Base-by-base conservation (phyloP, 768 basidiomycete genomes). In the Galerina marginata region DNA sequence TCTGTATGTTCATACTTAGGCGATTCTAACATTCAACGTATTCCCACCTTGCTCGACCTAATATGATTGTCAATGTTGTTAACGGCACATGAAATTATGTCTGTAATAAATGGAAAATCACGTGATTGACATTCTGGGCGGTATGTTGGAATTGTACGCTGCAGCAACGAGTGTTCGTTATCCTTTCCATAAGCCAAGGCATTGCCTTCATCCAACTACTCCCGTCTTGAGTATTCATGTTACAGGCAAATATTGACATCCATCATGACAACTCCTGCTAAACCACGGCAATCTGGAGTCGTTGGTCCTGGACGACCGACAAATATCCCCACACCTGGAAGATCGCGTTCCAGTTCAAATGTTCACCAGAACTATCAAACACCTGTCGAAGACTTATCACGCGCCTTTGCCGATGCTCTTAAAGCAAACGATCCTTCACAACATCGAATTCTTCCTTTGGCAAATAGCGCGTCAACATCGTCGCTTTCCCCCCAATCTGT, bases 371-470 rank as follows among this genome's bases (percentile, higher is more conserved):
- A 77, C 38, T 67, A 67, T 36, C 63, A 74, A 37, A 66, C 72
- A 29, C 60, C 70, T 54, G 84, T 33, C 88, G 85, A 89, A 49
- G 86, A 81, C 63, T 84, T 88, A 69, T 82, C 86, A 47, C 84
- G 84, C 66, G 88, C 91, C n/a, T 88, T 93, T 64, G 85, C 82
- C 44, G 91, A 92, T 64, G 92, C 92, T 29, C 85, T 93, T 71
- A 89, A 83, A 70, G 85, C 90, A 54, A 92, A 93, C 66, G 89
- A 93, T 70, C 92, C 92, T 40, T 84, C 89, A 15, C 83, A 84
- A 44, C 91, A 93, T 71, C 85, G 88, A 53, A 65, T 78, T 54
- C 74, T 74, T 48, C 66, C 80, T 42, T 61, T 79, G 73, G 64
- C 79, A 73, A 64, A 47, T 69, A 54, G 73, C 50, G 69, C 68